Evolutionary conservation across 2,329 filamentous ascomycete species (phyloP), one percentile per base, ranked within the genome.

Genomic region (Beauveria varroae): DNA sequence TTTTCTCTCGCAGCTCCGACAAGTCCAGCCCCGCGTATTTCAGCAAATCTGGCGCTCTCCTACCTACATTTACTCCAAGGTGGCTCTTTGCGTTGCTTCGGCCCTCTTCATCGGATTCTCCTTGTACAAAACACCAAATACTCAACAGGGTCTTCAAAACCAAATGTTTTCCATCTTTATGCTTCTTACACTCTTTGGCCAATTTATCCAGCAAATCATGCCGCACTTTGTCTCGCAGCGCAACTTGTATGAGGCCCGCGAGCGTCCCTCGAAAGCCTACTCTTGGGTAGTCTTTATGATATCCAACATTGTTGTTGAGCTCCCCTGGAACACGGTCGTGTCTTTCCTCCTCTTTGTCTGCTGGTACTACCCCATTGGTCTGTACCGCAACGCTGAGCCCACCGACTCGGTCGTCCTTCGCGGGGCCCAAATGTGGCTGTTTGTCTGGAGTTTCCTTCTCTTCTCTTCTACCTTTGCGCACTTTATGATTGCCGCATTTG

Each of bases 1-100:
- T 0, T 91, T 96, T 70, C 68, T 66, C 43, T 69, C 78, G 6
- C 92, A 96, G 73, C 76, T 93, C 47, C 76, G 75, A 61, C 81
- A 87, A 69, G 89, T 91, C 61, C 81, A 85, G 22, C 72, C 81
- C 65, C 90, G 92, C 68, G 88, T 95, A 28, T 95, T 95, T 78
- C 84, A 93, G 70, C 91, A 96, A 72, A 96, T 95, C 81, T 96
- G 92, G 91, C 89, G 92, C 63, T 93, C 87, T 0, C 92, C 92
- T 0, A 83, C 86, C 4, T 96, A 96, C 78, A 93, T 96, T 73
- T 96, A 93, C 78, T 87, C 89, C 68, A 96, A 96, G 79, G 71
- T 81, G 0, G 77, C 81, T 1, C 85, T 96, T 20, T 91, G 87
- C 70, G 76, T 82, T 24, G 74, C 86, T 16, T 76, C 82, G 40